Evolutionary conservation across 345 rosid species (phyloP).

Genomic region (Kandelia obovata): DNA sequence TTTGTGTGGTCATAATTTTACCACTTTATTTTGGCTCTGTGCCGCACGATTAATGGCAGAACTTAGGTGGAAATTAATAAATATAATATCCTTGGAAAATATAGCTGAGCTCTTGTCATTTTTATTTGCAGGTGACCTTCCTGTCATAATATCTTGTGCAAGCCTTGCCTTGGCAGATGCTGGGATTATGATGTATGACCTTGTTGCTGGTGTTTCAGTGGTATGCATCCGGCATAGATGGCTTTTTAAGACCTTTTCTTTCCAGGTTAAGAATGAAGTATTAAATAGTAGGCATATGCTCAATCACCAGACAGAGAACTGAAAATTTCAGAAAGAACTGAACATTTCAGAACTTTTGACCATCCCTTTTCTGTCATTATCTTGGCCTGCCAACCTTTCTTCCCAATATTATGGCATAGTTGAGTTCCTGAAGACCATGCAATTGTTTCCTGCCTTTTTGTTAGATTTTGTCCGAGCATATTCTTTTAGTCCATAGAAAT

Average conservation of each 20-base stretch:
- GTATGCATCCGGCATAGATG: slow-evolving; percentile 34
- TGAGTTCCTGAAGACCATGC: neutral
- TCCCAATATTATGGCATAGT: neutral
- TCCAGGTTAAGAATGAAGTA: neutral
- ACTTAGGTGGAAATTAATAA: neutral
- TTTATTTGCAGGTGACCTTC: slow-evolving; percentile 68
- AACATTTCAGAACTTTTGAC: neutral
- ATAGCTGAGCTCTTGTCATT: neutral
- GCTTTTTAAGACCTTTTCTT: neutral
- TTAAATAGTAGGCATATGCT: neutral
- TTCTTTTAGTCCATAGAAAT: neutral
- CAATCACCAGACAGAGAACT: neutral
- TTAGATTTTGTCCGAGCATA: neutral
- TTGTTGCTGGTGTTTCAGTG: slow-evolving; percentile 87
- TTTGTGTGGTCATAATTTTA: neutral
- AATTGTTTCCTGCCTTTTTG: neutral
- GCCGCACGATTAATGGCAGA: neutral
- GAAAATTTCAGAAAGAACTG: neutral
- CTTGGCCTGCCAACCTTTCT: neutral
- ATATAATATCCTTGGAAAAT: neutral
- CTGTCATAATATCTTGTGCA: slow-evolving; percentile 85
- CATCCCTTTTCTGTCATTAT: neutral
- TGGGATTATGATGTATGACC: slow-evolving; percentile 94
- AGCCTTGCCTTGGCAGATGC: slow-evolving; percentile 98
- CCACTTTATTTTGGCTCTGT: neutral